Conservation (phyloP, 345 rosid genomes). For the Sapria himalayana region DNA sequence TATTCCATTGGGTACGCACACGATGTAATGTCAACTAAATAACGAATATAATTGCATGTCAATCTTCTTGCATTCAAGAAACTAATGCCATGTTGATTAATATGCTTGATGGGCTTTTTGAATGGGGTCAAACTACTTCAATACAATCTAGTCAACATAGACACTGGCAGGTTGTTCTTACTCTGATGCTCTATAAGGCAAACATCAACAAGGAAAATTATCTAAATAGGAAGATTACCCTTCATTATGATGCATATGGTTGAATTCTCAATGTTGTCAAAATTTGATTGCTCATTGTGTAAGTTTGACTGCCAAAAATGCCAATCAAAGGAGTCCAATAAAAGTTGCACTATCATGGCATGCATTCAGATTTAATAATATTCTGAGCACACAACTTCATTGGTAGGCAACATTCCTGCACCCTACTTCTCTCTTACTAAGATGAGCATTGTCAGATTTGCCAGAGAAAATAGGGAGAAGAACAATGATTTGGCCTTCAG, state of each 20-base stretch:
- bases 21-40: conserved; percentile 75
- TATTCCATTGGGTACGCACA: conserved; percentile 83
- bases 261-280: conserved; percentile 85
- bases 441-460: conserved; percentile 75
- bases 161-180: conserved; percentile 93
- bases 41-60: conserved; percentile 68
- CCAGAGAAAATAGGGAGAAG: conserved; percentile 91
- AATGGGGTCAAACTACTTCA: conserved; percentile 96
- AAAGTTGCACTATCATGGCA: conserved; percentile 94
- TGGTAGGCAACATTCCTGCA: conserved; percentile 28
- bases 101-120: conserved; percentile 55
- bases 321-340: conserved; percentile 77
- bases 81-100: conserved; percentile 76
- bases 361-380: conserved; percentile 59
- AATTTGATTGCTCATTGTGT: conserved; percentile 67
- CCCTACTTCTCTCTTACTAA: conserved; percentile 72
- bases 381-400: conserved; percentile 30
- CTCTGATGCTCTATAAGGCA: conserved; percentile 69
- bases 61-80: conserved; percentile 93
- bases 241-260: conserved; percentile 96
- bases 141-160: conserved; percentile 99
- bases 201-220: conserved; percentile 82
- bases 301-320: conserved; percentile 39
- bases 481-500: conserved; percentile 21
- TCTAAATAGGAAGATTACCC: conserved; percentile 84